These are phyloP conservation scores for Stephania yunnanensis DNA, from an alignment of 164 flowering plant species.

Conservation along the genomic window DNA sequence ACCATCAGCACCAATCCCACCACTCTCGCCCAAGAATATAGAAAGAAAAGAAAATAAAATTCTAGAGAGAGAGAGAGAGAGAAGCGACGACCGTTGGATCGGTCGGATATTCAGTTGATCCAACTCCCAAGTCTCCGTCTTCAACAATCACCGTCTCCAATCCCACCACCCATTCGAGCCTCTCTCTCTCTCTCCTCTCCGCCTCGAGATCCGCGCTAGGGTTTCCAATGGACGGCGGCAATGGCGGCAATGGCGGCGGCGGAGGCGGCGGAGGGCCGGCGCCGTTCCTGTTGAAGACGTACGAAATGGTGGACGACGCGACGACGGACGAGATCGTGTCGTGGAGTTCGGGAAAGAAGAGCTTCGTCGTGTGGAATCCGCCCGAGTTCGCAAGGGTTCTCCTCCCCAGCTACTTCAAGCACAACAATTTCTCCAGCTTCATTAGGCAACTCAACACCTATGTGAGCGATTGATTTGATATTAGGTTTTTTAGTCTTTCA, in stretches of 20 bases:
- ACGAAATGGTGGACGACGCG: constrained; percentile 80
- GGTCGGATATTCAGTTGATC: not conserved
- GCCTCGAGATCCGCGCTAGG: not conserved
- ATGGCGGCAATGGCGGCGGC: constrained; percentile 23
- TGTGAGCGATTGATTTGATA: constrained; percentile 25
- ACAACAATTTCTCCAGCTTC: constrained; percentile 86
- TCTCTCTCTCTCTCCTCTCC: not conserved
- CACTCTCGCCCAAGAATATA: too few relatives aligned
- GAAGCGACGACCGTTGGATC: not conserved
- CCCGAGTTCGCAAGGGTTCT: constrained; percentile 64
- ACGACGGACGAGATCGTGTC: constrained; percentile 72
- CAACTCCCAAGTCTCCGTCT: too few relatives aligned
- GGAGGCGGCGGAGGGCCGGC: constrained; percentile 69
- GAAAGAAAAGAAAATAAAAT: too few relatives aligned
- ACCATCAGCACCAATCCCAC: too few relatives aligned
- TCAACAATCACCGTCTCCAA: too few relatives aligned
- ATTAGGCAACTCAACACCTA: constrained; percentile 85
- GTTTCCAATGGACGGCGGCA: constrained; percentile 20
- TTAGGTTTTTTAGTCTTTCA: not conserved
- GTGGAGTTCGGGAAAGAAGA: constrained; percentile 51
- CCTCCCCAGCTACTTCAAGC: constrained; percentile 78
- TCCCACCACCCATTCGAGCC: too few relatives aligned
- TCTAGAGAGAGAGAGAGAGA: not conserved
- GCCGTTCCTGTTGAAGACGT: constrained; percentile 74
- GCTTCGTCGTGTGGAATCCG: constrained; percentile 85